A percentile compares a stretch with the other conserved stretches of the same genome.
phyloP scores from a whole-genome alignment of 352 stramenopile species.

The Globisporangium irregulare region DNA sequence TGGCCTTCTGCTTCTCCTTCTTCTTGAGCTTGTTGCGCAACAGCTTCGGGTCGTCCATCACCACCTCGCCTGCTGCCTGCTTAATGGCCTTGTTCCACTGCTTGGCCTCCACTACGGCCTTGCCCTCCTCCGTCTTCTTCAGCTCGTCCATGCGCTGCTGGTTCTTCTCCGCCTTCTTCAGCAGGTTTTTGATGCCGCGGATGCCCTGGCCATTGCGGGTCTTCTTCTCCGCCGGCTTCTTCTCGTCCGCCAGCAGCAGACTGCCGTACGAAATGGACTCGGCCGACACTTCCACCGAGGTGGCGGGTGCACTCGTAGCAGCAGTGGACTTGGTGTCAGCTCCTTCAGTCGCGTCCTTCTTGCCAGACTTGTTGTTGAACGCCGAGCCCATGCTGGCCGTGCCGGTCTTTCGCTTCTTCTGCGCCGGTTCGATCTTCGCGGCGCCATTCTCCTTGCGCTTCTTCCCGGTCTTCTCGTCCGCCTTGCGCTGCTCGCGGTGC shows the following conservation, averaged over 20 bases:
- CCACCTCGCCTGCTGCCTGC: constrained; percentile 58
- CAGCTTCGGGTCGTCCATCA: constrained; percentile 78
- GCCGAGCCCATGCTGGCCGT: constrained; percentile 27
- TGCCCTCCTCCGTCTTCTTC: constrained; percentile 76
- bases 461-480: neutral
- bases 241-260: constrained; percentile 56
- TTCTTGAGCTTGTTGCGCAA: constrained; percentile 81
- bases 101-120: constrained; percentile 59
- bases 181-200: constrained; percentile 69
- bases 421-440: constrained; percentile 29
- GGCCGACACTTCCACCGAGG: constrained; percentile 20
- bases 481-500: constrained; percentile 68
- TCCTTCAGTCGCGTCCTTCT: constrained; percentile 23
- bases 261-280: constrained; percentile 76
- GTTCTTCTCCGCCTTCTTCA: constrained; percentile 81
- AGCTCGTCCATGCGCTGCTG: constrained; percentile 71
- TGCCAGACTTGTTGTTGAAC: constrained; percentile 36
- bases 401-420: constrained; percentile 59
- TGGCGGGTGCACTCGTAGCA: constrained; percentile 12
- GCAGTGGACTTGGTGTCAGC: constrained; percentile 9
- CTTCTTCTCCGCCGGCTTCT: constrained; percentile 50
- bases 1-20: constrained; percentile 79
- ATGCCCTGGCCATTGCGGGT: constrained; percentile 72
- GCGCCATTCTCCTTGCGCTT: constrained; percentile 17
- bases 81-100: constrained; percentile 73